These are phyloP conservation scores for Leccinum variabile DNA, from an alignment of 1,284 basidiomycete genomes.

Conservation along the genomic window DNA sequence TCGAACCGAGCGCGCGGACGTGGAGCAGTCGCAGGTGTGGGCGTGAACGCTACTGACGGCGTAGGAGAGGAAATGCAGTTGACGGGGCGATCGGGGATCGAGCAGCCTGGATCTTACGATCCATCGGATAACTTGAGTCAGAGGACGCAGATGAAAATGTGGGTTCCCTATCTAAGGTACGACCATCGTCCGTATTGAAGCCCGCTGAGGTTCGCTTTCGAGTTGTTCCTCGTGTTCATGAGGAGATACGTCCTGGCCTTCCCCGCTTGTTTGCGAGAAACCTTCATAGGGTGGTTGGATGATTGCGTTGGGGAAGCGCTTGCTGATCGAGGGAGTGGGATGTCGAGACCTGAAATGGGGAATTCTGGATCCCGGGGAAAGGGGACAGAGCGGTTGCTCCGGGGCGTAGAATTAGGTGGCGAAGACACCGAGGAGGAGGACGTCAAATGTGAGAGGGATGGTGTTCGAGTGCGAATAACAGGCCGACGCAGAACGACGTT, in stretches of 20 bases:
- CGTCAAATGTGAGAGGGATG: slow-evolving; percentile 65
- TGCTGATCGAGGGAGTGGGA: slow-evolving; percentile 58
- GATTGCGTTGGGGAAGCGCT: slow-evolving; percentile 45
- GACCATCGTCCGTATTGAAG: slow-evolving; percentile 23
- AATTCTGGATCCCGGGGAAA: slow-evolving; percentile 43
- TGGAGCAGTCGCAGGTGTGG: slow-evolving; percentile 59
- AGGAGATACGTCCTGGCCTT: slow-evolving; percentile 12
- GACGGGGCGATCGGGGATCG: slow-evolving; percentile 28
- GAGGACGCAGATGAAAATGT: slow-evolving; percentile 65
- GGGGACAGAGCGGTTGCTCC: slow-evolving; percentile 48
- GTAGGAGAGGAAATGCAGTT: slow-evolving; percentile 44
- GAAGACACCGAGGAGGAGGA: slow-evolving; percentile 61
- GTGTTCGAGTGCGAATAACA: slow-evolving; percentile 60
- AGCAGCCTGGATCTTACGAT: slow-evolving; percentile 25
- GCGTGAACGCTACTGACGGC: slow-evolving; percentile 56
- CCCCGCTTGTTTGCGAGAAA: slow-evolving; percentile 18
- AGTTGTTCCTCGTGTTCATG: slow-evolving; percentile 9
- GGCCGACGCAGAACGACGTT: slow-evolving; percentile 61
- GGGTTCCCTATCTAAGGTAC: slow-evolving; percentile 48
- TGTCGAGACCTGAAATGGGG: slow-evolving; percentile 45
- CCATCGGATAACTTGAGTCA: slow-evolving; percentile 31
- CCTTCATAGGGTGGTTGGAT: slow-evolving; percentile 24
- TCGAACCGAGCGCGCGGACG: slow-evolving; percentile 62
- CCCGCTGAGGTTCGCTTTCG: slow-evolving; percentile 28
- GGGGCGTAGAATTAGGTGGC: slow-evolving; percentile 63